Evolutionary conservation across 495 filamentous ascomycete species (phyloP).

Genomic region (Penicillium dipodomyicola): DNA sequence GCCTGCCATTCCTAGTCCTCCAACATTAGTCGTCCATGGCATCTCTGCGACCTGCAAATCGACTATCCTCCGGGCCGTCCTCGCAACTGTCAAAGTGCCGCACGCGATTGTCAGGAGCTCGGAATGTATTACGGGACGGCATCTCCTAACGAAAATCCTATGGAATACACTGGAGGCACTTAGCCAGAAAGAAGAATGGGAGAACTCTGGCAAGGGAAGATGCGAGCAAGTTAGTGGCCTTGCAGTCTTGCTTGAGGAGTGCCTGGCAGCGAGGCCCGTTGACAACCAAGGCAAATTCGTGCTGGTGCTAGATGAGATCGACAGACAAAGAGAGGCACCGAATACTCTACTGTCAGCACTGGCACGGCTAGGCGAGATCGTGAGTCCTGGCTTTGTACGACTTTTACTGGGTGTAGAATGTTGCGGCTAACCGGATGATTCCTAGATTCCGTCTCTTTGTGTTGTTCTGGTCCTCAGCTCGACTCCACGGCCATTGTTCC

Average conservation of each 20-base stretch:
- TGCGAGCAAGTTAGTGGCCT: conserved; percentile 79
- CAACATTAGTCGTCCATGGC: conserved; percentile 75
- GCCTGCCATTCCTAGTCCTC: conserved; percentile 43
- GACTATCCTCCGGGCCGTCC: conserved; percentile 60
- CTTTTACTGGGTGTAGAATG: not conserved
- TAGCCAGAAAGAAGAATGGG: conserved; percentile 40
- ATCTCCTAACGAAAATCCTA: conserved; percentile 67
- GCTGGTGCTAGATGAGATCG: conserved; percentile 88
- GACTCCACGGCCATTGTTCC: conserved; percentile 64
- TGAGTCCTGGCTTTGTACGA: conserved; percentile 38
- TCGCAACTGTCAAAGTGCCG: conserved; percentile 52
- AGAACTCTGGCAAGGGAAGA: conserved; percentile 48
- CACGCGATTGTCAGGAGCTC: conserved; percentile 72
- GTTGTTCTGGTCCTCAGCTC: conserved; percentile 72
- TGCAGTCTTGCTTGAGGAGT: conserved; percentile 63
- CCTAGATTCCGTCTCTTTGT: conserved; percentile 75
- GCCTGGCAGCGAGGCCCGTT: conserved; percentile 30
- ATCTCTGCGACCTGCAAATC: conserved; percentile 93
- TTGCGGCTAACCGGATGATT: not conserved
- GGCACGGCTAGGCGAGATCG: conserved; percentile 72
- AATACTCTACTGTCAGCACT: conserved; percentile 80
- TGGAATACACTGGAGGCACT: conserved; percentile 42
- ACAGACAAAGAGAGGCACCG: conserved; percentile 76
- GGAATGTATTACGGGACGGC: conserved; percentile 88
- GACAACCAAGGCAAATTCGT: conserved; percentile 59